phyloP scores from a whole-genome alignment of 2,329 filamentous ascomycete species.

The Diaporthe sp. region DNA sequence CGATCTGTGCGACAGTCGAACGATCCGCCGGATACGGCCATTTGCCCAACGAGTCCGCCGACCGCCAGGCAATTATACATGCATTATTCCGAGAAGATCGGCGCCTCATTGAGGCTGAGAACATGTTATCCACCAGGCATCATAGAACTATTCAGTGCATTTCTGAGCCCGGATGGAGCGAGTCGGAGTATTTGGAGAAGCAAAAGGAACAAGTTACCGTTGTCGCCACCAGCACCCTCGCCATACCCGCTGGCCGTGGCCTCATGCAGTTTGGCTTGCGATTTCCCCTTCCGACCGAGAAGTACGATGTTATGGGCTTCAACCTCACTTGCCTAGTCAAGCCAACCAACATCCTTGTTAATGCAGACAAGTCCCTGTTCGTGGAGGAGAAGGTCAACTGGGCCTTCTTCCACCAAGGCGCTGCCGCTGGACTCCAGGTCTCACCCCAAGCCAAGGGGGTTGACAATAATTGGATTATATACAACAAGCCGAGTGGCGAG shows the following conservation, averaged over 20 bases:
- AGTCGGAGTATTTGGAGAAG: conserved; percentile 89
- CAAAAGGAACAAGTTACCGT: conserved; percentile 92
- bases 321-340: conserved; percentile 93
- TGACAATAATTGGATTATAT: conserved; percentile 98
- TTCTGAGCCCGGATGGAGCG: conserved; percentile 82
- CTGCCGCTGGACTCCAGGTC: conserved; percentile 92
- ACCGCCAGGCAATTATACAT: conserved; percentile 84
- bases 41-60: conserved; percentile 70
- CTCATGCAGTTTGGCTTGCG: conserved; percentile 91
- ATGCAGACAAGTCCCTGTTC: conserved; percentile 89
- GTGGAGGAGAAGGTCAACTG: conserved; percentile 98
- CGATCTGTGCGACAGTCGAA: conserved; percentile 60
- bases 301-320: conserved; percentile 90
- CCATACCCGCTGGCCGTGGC: conserved; percentile 88
- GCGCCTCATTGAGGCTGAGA: conserved; percentile 87
- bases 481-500: conserved; percentile 91
- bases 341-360: conserved; percentile 90
- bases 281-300: conserved; percentile 91
- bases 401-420: conserved; percentile 98
- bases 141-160: conserved; percentile 84
- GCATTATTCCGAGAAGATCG: conserved; percentile 93
- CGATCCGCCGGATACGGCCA: conserved; percentile 31
- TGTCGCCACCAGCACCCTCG: conserved; percentile 88
- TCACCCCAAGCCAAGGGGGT: conserved; percentile 92
- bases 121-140: conserved; percentile 87